Percentiles rank a stretch among this genome's conserved stretches.
These are phyloP conservation scores for Piromyces sp. DNA, from an alignment of 192 early-diverging fungal species.

Conservation along the genomic window DNA sequence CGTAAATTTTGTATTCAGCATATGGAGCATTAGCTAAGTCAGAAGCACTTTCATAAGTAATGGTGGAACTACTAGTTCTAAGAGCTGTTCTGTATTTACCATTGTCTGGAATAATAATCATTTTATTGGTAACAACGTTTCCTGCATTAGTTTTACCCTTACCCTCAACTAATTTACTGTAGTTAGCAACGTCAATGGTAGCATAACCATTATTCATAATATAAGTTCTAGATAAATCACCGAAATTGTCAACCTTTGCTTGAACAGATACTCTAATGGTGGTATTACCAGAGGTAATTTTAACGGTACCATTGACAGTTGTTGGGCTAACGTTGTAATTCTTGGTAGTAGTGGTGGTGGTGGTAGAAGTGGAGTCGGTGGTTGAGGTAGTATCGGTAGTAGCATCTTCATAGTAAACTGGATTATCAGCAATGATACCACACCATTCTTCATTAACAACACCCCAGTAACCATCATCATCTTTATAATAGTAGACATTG, in stretches of 20 bases:
- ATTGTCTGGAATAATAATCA: neutral
- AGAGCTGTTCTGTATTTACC: neutral
- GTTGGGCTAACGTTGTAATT: no score
- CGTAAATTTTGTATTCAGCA: neutral
- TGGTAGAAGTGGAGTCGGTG: no score
- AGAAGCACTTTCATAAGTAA: neutral
- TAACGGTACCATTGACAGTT: no score
- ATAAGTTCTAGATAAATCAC: neutral
- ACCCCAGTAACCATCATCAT: no score
- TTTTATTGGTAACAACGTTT: neutral
- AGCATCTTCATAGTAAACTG: no score
- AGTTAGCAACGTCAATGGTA: neutral
- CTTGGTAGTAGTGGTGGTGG: no score
- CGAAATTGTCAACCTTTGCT: neutral
- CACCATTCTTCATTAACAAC: no score
- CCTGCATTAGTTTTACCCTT: neutral
- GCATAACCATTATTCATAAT: neutral
- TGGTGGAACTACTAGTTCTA: neutral
- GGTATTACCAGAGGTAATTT: neutral
- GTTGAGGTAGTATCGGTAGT: no score
- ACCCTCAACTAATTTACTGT: neutral
- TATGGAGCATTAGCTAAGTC: neutral
- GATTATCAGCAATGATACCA: no score
- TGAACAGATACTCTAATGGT: neutral
- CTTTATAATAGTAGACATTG: no score